phyloP scores from a whole-genome alignment of 2,329 filamentous ascomycete species.

The Ramularia endophylla region DNA sequence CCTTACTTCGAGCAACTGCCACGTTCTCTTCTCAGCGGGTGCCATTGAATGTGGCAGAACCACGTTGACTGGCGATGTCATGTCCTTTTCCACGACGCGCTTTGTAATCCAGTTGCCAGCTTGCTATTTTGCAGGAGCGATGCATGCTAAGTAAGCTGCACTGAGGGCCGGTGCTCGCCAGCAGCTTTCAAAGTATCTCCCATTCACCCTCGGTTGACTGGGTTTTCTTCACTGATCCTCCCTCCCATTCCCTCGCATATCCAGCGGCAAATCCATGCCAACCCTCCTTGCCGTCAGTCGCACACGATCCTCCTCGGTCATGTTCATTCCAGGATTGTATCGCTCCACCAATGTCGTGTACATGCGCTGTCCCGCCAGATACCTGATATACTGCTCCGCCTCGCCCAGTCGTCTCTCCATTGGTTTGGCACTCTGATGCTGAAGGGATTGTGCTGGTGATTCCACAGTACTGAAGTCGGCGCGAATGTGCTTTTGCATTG shows the following conservation, averaged over 20 bases:
- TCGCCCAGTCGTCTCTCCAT: constrained; percentile 38
- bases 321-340: constrained; percentile 88
- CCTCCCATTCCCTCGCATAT: constrained; percentile 27
- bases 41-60: too few species aligned
- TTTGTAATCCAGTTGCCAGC: too few species aligned
- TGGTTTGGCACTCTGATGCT: constrained; percentile 21
- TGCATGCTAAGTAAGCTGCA: too few species aligned
- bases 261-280: constrained; percentile 78
- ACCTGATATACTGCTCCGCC: constrained; percentile 73
- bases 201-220: too few species aligned
- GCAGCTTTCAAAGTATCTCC: too few species aligned
- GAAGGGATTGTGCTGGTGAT: constrained; percentile 34
- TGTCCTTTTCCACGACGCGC: too few species aligned
- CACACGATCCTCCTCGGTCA: constrained; percentile 79
- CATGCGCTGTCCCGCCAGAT: constrained; percentile 76
- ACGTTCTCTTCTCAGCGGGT: too few species aligned
- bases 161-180: too few species aligned
- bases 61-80: too few species aligned
- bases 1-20: too few species aligned
- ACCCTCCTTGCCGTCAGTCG: constrained; percentile 78
- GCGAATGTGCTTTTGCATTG: constrained; percentile 65
- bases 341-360: constrained; percentile 78
- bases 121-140: too few species aligned
- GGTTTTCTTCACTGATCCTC: too few species aligned
- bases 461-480: constrained; percentile 47